phyloP scores from a whole-genome alignment of 208 protist genomes.

The Porcisia deanei region DNA sequence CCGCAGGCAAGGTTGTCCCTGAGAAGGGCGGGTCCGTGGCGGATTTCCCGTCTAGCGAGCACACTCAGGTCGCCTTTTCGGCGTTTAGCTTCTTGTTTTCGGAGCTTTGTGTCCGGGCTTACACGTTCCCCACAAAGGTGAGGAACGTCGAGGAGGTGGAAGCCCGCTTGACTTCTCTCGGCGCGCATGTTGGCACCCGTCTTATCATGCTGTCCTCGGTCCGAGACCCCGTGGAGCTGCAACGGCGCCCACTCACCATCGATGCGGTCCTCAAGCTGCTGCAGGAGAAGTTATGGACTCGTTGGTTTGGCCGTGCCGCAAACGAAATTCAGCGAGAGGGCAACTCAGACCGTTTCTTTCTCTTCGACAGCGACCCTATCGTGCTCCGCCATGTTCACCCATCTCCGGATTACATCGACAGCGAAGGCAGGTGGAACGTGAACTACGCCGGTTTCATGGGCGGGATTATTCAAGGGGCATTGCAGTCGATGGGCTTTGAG shows the following conservation, averaged over 20 bases:
- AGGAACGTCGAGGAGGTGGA: constrained; percentile 81
- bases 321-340: constrained; percentile 82
- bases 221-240: constrained; percentile 49
- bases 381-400: constrained; percentile 70
- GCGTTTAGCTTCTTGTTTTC: constrained; percentile 88
- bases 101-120: constrained; percentile 78
- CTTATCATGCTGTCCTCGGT: constrained; percentile 72
- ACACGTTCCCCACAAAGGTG: constrained; percentile 74
- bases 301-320: constrained; percentile 80
- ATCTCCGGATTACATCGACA: constrained; percentile 78
- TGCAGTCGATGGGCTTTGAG: constrained; percentile 76
- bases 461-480: constrained; percentile 77
- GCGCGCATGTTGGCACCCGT: constrained; percentile 63
- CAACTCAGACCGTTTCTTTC: constrained; percentile 80
- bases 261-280: constrained; percentile 67
- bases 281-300: constrained; percentile 72
- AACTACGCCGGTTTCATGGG: constrained; percentile 88
- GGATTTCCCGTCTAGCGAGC: constrained; percentile 33
- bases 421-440: constrained; percentile 74
- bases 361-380: constrained; percentile 78
- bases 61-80: constrained; percentile 68
- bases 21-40: constrained; percentile 22
- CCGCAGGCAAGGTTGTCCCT: constrained; percentile 30
- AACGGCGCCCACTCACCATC: constrained; percentile 64
- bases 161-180: constrained; percentile 67